Base-by-base conservation (phyloP, 768 basidiomycete genomes). In the Suillus brevipes region DNA sequence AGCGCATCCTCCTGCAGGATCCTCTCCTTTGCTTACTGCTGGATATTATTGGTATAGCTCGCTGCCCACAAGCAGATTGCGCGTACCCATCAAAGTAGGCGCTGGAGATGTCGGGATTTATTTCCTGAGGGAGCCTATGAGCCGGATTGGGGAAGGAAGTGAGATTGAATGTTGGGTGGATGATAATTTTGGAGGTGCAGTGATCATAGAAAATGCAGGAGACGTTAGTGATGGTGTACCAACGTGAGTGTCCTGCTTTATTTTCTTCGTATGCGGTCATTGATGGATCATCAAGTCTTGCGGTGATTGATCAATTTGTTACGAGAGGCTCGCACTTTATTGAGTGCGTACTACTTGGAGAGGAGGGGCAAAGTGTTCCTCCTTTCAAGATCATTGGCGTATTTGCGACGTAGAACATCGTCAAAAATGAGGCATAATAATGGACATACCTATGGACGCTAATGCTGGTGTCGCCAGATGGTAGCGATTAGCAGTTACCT, bases 151-250 rank as follows among this genome's bases (percentile, higher is more conserved):
- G 6, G 80, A 85, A 65, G 90, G 92, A 38, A 88, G 89, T 69
- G 83, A 85, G 61, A 81, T 96, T 4, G 87, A 92, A 71, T 99
- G 97, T 75, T 99, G 97, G 97, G 97, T 99, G 38, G 97, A 99
- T 75, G 96, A 99, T 75, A 99, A 99, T 74, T 86, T 88, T 67
- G 78, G 71, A 0, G 97, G 97, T 6, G 89, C 87, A 36, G 86
- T 86, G 66, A 83, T 88, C 49, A 82, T 98, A 64, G 86, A 88
- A 75, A 96, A 98, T 72, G 87, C 86, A 2, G 92, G 83, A 4
- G 86, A 90, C 64, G 79, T 89, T 7, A 80, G 78, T 4, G 86
- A 87, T 63, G 77, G 86, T 1, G 85, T 82, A 61, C 85, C 94
- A 37, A 83, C 84, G 94, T 94, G 75, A 69, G 91, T 85, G 49